Percentiles rank a stretch among this genome's conserved stretches.
Conservation (phyloP, 306 rosid genomes). For the Rosa lucieae region DNA sequence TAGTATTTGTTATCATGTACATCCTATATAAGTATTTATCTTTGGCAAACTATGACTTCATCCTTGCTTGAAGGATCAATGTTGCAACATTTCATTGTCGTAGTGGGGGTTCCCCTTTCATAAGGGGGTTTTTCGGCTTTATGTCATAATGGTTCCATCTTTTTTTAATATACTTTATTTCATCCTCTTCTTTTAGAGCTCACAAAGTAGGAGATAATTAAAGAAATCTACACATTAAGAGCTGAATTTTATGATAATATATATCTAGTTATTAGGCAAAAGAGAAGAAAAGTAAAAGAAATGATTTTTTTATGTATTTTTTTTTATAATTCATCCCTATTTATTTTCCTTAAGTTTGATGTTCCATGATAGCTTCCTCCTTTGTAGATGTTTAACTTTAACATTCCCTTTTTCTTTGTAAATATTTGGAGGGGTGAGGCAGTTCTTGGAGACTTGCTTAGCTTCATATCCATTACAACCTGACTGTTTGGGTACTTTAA, state of each 20-base stretch:
- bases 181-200: neutral
- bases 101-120: neutral
- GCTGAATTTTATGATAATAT: neutral
- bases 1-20: neutral
- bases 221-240: neutral
- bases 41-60: neutral
- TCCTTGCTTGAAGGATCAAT: neutral
- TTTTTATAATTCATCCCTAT: neutral
- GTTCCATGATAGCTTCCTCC: neutral
- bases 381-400: neutral
- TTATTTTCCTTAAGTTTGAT: neutral
- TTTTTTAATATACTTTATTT: neutral
- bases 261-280: neutral
- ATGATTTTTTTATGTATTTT: neutral
- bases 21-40: neutral
- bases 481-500: neutral
- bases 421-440: neutral
- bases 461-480: neutral
- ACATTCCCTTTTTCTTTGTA: neutral
- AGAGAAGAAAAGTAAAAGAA: neutral
- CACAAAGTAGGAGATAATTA: neutral
- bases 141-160: neutral
- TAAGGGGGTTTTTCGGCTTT: neutral
- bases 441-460: neutral
- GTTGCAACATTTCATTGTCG: neutral